These are phyloP conservation scores for Lichtheimia corymbifera DNA, from an alignment of 371 early-diverging fungal genomes.

Conservation along the genomic window DNA sequence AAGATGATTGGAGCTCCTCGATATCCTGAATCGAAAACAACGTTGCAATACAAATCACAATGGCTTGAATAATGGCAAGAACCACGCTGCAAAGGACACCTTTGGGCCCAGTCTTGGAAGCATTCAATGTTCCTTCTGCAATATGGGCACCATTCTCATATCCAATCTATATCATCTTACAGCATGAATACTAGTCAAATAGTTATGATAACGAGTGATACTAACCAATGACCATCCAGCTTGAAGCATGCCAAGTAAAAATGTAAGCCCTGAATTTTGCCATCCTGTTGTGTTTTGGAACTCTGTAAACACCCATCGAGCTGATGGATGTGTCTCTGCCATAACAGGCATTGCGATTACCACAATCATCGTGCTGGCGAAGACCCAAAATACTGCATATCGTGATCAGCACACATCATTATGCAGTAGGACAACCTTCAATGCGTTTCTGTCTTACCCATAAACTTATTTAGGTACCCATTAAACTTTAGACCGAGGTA, in stretches of 20 bases:
- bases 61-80: slow-evolving; percentile 36
- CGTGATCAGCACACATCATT: no score
- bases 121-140: slow-evolving; percentile 41
- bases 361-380: slow-evolving; percentile 33
- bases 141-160: slow-evolving; percentile 44
- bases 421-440: no score
- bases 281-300: slow-evolving; percentile 39
- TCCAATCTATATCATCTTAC: slow-evolving; percentile 18
- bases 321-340: slow-evolving; percentile 31
- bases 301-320: slow-evolving; percentile 42
- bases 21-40: slow-evolving; percentile 47
- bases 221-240: slow-evolving; percentile 37
- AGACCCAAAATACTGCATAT: slow-evolving; percentile 28
- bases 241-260: slow-evolving; percentile 42
- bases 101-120: slow-evolving; percentile 35
- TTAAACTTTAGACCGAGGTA: slow-evolving; percentile 31
- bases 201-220: background rate
- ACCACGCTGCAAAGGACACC: slow-evolving; percentile 38
- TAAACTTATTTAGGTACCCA: slow-evolving; percentile 27
- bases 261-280: slow-evolving; percentile 26
- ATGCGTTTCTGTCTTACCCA: slow-evolving; percentile 15
- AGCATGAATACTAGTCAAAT: no score
- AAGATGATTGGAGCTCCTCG: slow-evolving; percentile 18
- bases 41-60: slow-evolving; percentile 29
- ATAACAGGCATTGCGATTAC: slow-evolving; percentile 33